Percentiles rank a stretch among this genome's conserved stretches.
These are phyloP conservation scores for Castanospermum australe DNA, from an alignment of 306 rosid species.

Conservation along the genomic window DNA sequence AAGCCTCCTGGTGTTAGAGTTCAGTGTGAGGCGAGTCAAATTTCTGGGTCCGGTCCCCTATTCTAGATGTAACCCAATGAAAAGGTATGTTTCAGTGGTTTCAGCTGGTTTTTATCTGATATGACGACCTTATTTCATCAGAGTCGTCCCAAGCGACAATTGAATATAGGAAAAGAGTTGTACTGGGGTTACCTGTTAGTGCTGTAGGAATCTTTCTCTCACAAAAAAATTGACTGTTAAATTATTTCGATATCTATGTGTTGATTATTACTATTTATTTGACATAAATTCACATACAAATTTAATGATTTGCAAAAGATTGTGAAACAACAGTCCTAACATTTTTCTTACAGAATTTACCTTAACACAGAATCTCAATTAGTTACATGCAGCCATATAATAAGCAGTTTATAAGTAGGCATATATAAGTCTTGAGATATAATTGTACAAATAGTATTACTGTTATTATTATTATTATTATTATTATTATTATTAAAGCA, in stretches of 20 bases:
- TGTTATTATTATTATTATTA: no score
- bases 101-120: neutral
- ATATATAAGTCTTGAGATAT: no score
- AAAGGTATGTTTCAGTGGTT: neutral
- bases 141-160: neutral
- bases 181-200: no score
- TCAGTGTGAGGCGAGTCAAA: slow-evolving; percentile 46
- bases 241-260: no score
- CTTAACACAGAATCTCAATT: no score
- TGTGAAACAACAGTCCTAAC: neutral
- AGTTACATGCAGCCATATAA: no score
- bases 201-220: no score
- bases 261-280: no score
- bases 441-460: no score
- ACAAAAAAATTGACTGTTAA: no score
- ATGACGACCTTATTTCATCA: neutral
- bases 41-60: slow-evolving; percentile 45
- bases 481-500: neutral
- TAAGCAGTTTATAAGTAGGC: no score
- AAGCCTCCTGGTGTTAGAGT: slow-evolving; percentile 32
- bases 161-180: neutral
- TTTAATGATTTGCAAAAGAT: neutral
- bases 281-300: neutral
- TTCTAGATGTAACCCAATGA: neutral
- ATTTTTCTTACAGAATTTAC: neutral